A percentile compares a stretch with the other conserved stretches of the same genome.
Evolutionary conservation across 78 protist genomes (phyloP).

Genomic region (Chrysochromulina parva): DNA sequence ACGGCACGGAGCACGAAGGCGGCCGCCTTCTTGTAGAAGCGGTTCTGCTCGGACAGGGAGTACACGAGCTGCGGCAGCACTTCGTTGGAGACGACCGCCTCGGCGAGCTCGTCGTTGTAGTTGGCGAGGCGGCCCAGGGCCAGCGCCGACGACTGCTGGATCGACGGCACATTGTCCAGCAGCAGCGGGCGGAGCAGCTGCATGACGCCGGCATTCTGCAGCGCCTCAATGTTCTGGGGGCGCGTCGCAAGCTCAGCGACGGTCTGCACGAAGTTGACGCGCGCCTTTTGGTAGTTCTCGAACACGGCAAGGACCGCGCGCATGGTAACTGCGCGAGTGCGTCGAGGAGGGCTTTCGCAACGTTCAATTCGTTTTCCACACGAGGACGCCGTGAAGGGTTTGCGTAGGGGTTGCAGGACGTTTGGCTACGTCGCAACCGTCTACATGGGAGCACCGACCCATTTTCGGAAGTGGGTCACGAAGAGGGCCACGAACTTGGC

Average conservation of each 20-base stretch:
- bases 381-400: too few relatives aligned
- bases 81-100: conserved; percentile 80
- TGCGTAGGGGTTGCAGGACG: too few relatives aligned
- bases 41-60: conserved; percentile 79
- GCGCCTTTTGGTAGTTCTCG: conserved; percentile 80
- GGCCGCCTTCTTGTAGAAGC: conserved; percentile 89
- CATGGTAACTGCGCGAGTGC: conserved; percentile 18
- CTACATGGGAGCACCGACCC: too few relatives aligned
- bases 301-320: conserved; percentile 67
- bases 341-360: too few relatives aligned
- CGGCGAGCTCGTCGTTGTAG: conserved; percentile 84
- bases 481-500: too few relatives aligned
- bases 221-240: conserved; percentile 82
- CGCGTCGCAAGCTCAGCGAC: conserved; percentile 82
- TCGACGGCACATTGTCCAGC: conserved; percentile 80
- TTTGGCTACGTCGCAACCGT: too few relatives aligned
- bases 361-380: too few relatives aligned
- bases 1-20: conserved; percentile 84
- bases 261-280: conserved; percentile 84
- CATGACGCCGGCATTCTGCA: conserved; percentile 85
- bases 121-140: conserved; percentile 89
- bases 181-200: conserved; percentile 81
- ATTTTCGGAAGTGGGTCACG: too few relatives aligned
- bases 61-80: conserved; percentile 87
- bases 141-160: conserved; percentile 76